Evolutionary conservation across 202 grass and related monocot species (phyloP), one percentile per base, ranked within the genome.

Genomic region (Bolboschoenoplectus hybrid): DNA sequence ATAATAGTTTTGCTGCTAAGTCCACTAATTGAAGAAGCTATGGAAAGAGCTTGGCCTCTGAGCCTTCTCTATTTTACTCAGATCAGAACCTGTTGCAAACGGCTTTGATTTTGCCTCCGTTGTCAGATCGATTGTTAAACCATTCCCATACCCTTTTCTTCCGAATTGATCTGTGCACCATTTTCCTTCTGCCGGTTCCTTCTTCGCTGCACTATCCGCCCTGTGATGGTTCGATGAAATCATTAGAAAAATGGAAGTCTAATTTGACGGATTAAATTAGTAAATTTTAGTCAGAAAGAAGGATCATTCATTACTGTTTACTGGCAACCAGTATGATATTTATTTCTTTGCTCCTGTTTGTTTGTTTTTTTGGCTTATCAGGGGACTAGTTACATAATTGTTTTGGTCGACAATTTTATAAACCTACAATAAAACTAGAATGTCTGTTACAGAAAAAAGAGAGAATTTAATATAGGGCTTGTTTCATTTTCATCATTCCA

Each of bases 1-100:
- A 77, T 56, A 82, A 49, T 47, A 64, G 43, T 50, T 45, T 26
- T 26, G 13, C 61, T 47, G 6, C 13, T 50, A 17, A 19, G 47
- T 35, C 57, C 2, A 82, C 64, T 83, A 83, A 83, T 83, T 38
- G 45, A 83, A 83, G 62, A 83, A 83, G 36, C 81, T 67, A 20
- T 83, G 81, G 81, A 83, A 83, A 51, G 81, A 83, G 63, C 65
- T 83, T 9, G 81, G 81, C 63, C 36, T 83, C 65, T 83, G 62
- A 53, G 46, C 19, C 19, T 16, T 66, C 45, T 83, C 81, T 53
- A 67, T 69, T 83, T 83, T 83, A 43, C 63, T 83, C 43, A 70
- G 60, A 83, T 83, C 65, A 52, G 81, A 66, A 83, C 63, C 63
- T 50, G 40, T 1, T 17, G 49, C 44, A 69, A 69, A 55, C 39